Evolutionary conservation across 1,139 yeast genomes (phyloP).

Genomic region (Nakaseomyces uthaithaninus): DNA sequence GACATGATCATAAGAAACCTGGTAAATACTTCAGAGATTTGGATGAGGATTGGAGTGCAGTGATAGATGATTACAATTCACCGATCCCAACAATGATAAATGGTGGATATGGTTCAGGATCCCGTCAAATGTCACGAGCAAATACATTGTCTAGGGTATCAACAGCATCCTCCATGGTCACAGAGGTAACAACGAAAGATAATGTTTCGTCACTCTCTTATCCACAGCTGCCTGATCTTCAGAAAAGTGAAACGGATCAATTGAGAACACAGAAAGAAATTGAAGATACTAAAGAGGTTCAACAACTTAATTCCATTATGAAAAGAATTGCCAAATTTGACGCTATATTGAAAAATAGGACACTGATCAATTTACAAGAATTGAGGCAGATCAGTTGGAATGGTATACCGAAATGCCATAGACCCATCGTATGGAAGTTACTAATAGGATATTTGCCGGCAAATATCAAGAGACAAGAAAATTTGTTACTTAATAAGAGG

Average conservation of each 20-base stretch:
- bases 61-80: constrained; percentile 43
- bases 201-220: constrained; percentile 14
- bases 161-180: constrained; percentile 12
- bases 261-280: constrained; percentile 23
- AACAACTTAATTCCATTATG: constrained; percentile 49
- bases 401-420: constrained; percentile 75
- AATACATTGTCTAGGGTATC: constrained; percentile 9
- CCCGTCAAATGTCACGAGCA: constrained; percentile 21
- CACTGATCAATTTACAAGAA: constrained; percentile 56
- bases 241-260: constrained; percentile 27
- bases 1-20: constrained; percentile 19
- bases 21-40: constrained; percentile 46
- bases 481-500: constrained; percentile 69
- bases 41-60: constrained; percentile 93
- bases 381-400: constrained; percentile 83
- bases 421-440: constrained; percentile 86
- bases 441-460: constrained; percentile 85
- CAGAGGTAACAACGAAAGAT: constrained; percentile 10
- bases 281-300: constrained; percentile 38
- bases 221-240: constrained; percentile 30
- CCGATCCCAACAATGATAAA: constrained; percentile 38
- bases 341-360: constrained; percentile 46
- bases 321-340: constrained; percentile 62
- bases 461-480: constrained; percentile 63
- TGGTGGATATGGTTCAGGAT: constrained; percentile 21